Evolutionary conservation across 768 basidiomycete species (phyloP).

Genomic region (Auricularia sp.): DNA sequence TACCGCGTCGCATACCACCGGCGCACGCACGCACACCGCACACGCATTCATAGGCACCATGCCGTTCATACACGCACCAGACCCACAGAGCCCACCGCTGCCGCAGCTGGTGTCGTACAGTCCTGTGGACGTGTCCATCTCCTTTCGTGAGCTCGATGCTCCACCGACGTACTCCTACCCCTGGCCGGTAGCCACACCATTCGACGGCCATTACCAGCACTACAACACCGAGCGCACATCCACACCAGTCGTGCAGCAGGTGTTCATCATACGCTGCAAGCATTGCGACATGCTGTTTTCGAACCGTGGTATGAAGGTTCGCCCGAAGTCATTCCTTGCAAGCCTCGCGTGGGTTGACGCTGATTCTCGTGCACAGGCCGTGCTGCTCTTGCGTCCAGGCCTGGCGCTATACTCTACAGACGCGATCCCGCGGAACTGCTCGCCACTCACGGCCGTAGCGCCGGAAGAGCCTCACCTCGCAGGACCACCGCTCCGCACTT

Average conservation of each 20-base stretch:
- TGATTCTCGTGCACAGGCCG: constrained; percentile 41
- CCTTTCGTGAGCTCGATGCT: neutral
- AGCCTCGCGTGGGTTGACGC: neutral
- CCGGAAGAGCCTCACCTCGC: constrained; percentile 31
- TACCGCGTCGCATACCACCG: too few species aligned
- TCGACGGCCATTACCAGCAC: neutral
- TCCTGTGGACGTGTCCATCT: neutral
- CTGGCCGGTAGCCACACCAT: too few species aligned
- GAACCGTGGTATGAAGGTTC: constrained; percentile 78
- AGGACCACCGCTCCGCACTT: constrained; percentile 43
- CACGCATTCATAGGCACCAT: neutral
- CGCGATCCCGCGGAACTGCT: constrained; percentile 67
- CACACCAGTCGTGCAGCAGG: constrained; percentile 14
- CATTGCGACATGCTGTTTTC: constrained; percentile 65
- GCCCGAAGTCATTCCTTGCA: constrained; percentile 10
- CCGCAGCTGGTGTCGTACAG: neutral
- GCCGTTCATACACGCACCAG: neutral
- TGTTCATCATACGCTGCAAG: constrained; percentile 74
- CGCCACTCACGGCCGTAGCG: constrained; percentile 24
- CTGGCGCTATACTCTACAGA: constrained; percentile 79
- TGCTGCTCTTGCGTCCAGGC: constrained; percentile 69
- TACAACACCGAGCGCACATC: neutral
- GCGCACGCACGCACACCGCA: too few species aligned
- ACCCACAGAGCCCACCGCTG: neutral
- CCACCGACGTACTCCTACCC: too few species aligned